phyloP scores from a whole-genome alignment of 2,329 filamentous ascomycete species.

The Aspergillus tubingensis region DNA sequence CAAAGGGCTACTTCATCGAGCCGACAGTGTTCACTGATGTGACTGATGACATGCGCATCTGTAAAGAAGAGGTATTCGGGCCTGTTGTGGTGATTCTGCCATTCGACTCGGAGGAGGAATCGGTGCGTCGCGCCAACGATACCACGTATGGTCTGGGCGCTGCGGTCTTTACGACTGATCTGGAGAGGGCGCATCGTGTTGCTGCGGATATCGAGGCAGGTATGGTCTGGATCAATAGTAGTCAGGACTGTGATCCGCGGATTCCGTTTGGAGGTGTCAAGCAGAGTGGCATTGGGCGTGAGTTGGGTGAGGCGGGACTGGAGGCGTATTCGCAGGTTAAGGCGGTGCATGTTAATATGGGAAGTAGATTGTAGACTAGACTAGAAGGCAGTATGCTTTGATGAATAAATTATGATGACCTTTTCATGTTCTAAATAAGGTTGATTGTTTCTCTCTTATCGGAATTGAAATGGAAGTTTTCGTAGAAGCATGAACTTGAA shows the following conservation, averaged over 20 bases:
- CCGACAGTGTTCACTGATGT: conserved; percentile 43
- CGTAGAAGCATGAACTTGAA: too few species aligned
- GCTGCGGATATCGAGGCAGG: conserved; percentile 47
- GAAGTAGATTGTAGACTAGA: conserved; percentile 27
- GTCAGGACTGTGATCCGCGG: conserved; percentile 44
- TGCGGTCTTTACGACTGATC: conserved; percentile 45
- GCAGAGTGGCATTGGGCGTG: conserved; percentile 53
- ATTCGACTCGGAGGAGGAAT: conserved; percentile 45
- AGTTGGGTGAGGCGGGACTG: conserved; percentile 47
- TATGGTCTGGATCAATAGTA: conserved; percentile 52
- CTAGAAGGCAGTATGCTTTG: background rate
- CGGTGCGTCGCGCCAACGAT: conserved; percentile 41
- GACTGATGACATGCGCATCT: conserved; percentile 40
- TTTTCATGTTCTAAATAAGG: background rate
- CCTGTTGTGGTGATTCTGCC: conserved; percentile 44
- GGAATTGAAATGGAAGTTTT: too few species aligned
- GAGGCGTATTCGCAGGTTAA: conserved; percentile 45
- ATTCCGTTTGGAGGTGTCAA: conserved; percentile 49
- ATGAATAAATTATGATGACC: background rate
- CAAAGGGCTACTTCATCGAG: conserved; percentile 44
- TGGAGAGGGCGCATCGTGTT: conserved; percentile 46
- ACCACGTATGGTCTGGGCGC: conserved; percentile 47
- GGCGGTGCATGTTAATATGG: conserved; percentile 46
- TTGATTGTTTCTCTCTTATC: too few species aligned
- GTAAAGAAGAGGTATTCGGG: conserved; percentile 48